A percentile compares a stretch with the other conserved stretches of the same genome.
These are phyloP conservation scores for Nicotiana paniculata DNA, from an alignment of 257 asterid species.

Conservation along the genomic window DNA sequence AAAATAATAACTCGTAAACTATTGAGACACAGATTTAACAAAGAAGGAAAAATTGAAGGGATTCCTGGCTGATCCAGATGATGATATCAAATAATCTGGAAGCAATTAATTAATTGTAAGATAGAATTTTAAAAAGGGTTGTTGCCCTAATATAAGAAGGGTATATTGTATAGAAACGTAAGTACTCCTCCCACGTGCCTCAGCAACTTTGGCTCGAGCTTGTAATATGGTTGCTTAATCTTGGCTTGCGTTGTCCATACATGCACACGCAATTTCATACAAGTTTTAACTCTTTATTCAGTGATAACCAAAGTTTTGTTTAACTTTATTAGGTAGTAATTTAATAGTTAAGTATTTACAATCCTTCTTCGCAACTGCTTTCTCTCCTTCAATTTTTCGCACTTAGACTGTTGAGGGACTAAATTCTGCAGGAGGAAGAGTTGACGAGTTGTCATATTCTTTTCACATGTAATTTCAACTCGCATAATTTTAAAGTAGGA, in stretches of 20 bases:
- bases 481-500: neutral
- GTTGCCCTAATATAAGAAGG: neutral
- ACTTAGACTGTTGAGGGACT: neutral
- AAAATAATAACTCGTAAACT: neutral
- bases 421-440: neutral
- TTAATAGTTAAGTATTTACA: no score
- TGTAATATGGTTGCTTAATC: neutral
- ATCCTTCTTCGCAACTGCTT: no score
- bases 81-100: neutral
- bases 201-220: constrained; percentile 10
- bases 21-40: neutral
- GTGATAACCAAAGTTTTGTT: no score
- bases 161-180: neutral
- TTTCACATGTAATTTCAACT: neutral
- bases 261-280: neutral
- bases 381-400: no score
- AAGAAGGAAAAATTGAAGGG: neutral
- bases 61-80: neutral
- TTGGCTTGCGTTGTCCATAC: neutral
- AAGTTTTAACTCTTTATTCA: no score
- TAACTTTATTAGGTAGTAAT: no score
- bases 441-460: neutral
- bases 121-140: neutral
- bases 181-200: neutral
- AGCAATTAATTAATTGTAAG: neutral